phyloP scores from a whole-genome alignment of 768 basidiomycete species.

The Pleurotus platypus region DNA sequence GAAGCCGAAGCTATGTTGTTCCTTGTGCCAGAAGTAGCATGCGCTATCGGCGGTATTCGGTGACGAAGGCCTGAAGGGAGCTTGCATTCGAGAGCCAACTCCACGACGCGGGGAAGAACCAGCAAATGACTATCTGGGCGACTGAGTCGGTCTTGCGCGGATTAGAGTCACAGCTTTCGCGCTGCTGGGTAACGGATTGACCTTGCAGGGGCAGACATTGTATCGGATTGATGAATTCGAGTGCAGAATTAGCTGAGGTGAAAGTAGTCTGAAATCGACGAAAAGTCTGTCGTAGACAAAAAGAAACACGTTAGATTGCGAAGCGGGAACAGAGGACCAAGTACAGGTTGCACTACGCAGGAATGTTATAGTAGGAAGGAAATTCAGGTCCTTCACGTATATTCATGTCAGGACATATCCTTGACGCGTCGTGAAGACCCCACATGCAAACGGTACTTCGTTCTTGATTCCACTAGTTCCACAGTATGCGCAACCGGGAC shows the following conservation, averaged over 20 bases:
- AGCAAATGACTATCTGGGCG: too few relatives aligned
- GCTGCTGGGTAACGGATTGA: slow-evolving; percentile 33
- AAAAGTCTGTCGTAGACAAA: slow-evolving; percentile 43
- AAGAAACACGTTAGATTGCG: not conserved
- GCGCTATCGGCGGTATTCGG: too few relatives aligned
- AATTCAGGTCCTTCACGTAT: slow-evolving; percentile 60
- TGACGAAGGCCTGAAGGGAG: too few relatives aligned
- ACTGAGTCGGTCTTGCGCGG: too few relatives aligned
- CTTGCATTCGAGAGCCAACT: too few relatives aligned
- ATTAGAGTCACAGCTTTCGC: too few relatives aligned
- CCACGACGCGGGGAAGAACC: too few relatives aligned
- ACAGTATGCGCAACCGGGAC: slow-evolving; percentile 62
- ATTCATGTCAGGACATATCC: slow-evolving; percentile 1
- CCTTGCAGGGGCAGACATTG: slow-evolving; percentile 72
- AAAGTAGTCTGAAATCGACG: slow-evolving; percentile 79
- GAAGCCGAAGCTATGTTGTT: too few relatives aligned
- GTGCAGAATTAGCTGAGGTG: slow-evolving; percentile 39
- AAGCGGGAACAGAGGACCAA: not conserved
- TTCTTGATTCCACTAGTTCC: slow-evolving; percentile 47
- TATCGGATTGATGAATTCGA: slow-evolving; percentile 60
- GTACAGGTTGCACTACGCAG: slow-evolving; percentile 16
- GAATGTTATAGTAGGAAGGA: slow-evolving; percentile 60
- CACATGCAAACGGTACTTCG: slow-evolving; percentile 67
- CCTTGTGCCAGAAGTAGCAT: too few relatives aligned
- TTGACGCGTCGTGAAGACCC: not conserved